Base-by-base conservation (phyloP, 352 stramenopile species). In the Globisporangium heterothallicum region DNA sequence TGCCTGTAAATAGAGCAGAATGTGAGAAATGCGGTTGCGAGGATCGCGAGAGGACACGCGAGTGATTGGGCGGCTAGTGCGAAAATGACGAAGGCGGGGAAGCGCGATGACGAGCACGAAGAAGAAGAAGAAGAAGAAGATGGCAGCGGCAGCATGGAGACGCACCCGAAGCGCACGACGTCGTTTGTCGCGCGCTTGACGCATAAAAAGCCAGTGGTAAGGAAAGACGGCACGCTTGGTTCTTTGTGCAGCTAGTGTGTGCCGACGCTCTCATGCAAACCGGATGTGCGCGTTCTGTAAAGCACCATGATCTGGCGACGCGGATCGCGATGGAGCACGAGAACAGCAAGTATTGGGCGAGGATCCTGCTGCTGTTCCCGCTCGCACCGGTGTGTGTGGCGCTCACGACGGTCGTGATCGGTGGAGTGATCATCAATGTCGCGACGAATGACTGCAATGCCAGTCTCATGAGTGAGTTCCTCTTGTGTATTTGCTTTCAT, bases 291-390 rank as follows among this genome's bases (percentile, higher is more conserved):
- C 4, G 9, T 10, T 27, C 6, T 22, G 13, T 21, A 21, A 32
- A 83, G 72, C 56, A 63, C 19, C 63, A 75, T 64, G 74, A 80
- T 26, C 63, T 86, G n/a, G 63, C 59, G 24, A 64, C 70, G 36
- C 68, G 72, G 32, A 78, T 86, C 60, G 59, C 58, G 12, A 61
- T 65, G 16, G 75, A 83, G 60, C 71, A 66, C 30, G 72, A 85
- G 56, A 85, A 78, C 58, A 83, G 63, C 59, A 86, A 84, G 56
- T 87, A 89, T 47, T 87, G 78, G 75, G 74, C 75, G 2, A 60
- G 66, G 16, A 64, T 89, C 19, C 56, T 87, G 42, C 64, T 89
- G 21, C 49, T 89, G 21, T 89, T 82, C 48, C 78, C 78, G 19
- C 69, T 89, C 45, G 68, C 68, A 10, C 74, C 78, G 2, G 72